Evolutionary conservation across 306 rosid species (phyloP), one percentile per base, ranked within the genome.

Genomic region (Neltuma alba): DNA sequence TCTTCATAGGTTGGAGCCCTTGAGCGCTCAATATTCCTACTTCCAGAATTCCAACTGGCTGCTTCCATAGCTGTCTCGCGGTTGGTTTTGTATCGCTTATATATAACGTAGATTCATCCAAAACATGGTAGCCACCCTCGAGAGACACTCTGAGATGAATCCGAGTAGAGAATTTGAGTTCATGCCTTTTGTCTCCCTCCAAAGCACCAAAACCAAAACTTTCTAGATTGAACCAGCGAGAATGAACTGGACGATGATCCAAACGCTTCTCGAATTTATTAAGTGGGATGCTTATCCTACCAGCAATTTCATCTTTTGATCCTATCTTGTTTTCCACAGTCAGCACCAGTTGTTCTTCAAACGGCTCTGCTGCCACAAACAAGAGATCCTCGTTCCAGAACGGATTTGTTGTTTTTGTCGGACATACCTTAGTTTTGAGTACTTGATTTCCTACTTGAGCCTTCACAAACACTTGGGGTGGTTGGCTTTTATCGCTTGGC

Each of bases 21-120:
- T 89, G 93, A 57, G 91, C 91, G 20, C 93, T 86, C 75, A 89
- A 84, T 38, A 89, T 89, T 42, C 93, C 93, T 40, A 89, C 89
- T 86, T 89, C 91, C 55, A 89, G 84, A 70, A 89, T 89, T 33
- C 93, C 89, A 28, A 89, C 75, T 0, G 89, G 91, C 31, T 89
- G 88, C 84, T 89, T 89, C 93, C 93, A 89, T 1, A 89, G 88
- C 86, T 87, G 91, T 74, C 89, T 75, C 1, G 89, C 93, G 0
- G 93, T 89, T 27, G 93, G 90, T 74, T 91, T 86, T n/a, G 85
- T 88, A 38, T 89, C 89, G 60, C 93, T 89, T 21, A 89, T 73
- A 74, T 87, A 89, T 87, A 89, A 75, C 2, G 93, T 89, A 0
- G 93, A 89, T 71, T 89, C 93, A 79, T 89, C 93, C 34, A 89